Evolutionary conservation across 2,329 filamentous ascomycete species (phyloP).

Genomic region (Arthrobotrys entomopaga): DNA sequence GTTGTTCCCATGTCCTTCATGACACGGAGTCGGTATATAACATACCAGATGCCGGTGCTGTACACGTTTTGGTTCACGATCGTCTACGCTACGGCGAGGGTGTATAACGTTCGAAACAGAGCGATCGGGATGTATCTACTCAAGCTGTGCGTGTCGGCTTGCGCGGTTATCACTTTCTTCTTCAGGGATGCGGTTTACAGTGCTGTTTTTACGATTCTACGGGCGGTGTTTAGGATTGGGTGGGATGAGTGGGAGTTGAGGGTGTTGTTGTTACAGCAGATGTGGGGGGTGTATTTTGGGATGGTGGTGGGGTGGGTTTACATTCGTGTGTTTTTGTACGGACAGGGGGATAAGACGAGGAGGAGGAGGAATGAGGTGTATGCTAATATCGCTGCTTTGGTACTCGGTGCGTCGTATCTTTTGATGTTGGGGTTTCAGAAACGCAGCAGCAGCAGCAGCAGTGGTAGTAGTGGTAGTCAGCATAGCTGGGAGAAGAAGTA

Average conservation of each 20-base stretch:
- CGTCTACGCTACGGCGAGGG: constrained; percentile 67
- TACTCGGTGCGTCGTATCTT: constrained; percentile 4
- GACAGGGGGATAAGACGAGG: background rate
- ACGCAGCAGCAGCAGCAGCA: too few species aligned
- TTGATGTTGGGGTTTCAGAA: background rate
- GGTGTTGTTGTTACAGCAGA: constrained; percentile 67
- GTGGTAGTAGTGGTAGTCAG: too few species aligned
- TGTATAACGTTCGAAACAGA: constrained; percentile 64
- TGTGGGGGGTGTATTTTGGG: constrained; percentile 69
- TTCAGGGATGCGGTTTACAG: constrained; percentile 64
- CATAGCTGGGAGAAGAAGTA: background rate
- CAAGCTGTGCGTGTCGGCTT: constrained; percentile 66
- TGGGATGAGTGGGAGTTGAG: constrained; percentile 67
- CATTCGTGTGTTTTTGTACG: constrained; percentile 1
- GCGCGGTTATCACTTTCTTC: constrained; percentile 62
- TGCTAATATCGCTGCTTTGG: background rate
- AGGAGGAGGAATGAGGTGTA: constrained; percentile 5
- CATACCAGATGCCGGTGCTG: constrained; percentile 71
- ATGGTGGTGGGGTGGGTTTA: constrained; percentile 64
- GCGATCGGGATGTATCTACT: constrained; percentile 63
- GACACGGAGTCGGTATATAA: constrained; percentile 68
- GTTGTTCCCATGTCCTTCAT: constrained; percentile 68
- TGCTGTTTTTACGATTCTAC: constrained; percentile 62
- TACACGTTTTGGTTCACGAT: constrained; percentile 72
- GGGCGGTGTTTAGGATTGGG: constrained; percentile 63